Base-by-base conservation (phyloP, 192 early-diverging fungal species). In the Umbelopsis sp. region DNA sequence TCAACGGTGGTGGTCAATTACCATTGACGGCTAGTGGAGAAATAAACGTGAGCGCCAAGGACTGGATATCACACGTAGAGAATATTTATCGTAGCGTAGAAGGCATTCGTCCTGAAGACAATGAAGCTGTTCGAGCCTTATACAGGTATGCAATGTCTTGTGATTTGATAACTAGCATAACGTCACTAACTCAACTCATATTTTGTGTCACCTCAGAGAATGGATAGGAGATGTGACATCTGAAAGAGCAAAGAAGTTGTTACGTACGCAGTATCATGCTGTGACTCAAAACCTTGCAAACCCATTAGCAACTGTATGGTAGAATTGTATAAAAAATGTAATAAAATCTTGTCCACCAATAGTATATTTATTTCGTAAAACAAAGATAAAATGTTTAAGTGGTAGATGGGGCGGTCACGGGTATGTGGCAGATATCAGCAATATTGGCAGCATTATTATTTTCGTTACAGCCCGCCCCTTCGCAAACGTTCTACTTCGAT, bases 1-100 rank as follows among this genome's bases (percentile, higher is more conserved):
- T 96, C 41, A 98, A 99, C 72, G 98, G 98, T 20, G 98, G 98
- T 65, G 98, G 98, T 8, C 98, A 99, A 79, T 70, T 96, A 21
- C 91, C 92, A 72, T 85, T 90, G 32, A 41, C 38, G 36, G 72
- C 70, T 49, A 81, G 34, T 75, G 79, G 45, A 79, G 80, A 29
- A 73, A 86, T 16, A 20, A 41, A 44, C 0, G 21, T 71, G 7
- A 67, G 41, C 38, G 84, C 88, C 38, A 94, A 94, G 71, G 90
- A 92, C 34, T 94, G 92, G 92, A 89, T 95, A 10, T 66, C 72
- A 0, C 80, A 85, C 47, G 89, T 91, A 0, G 93, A 97, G 68
- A 76, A 71, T 44, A 83, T 84, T 17, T 97, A 97, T 71, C 73
- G 77, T 14, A 83, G 82, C 20, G 82, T 85, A 11, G 82, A 74